These are phyloP conservation scores for Melaleuca quinquenervia DNA, from an alignment of 345 rosid genomes.

Conservation along the genomic window DNA sequence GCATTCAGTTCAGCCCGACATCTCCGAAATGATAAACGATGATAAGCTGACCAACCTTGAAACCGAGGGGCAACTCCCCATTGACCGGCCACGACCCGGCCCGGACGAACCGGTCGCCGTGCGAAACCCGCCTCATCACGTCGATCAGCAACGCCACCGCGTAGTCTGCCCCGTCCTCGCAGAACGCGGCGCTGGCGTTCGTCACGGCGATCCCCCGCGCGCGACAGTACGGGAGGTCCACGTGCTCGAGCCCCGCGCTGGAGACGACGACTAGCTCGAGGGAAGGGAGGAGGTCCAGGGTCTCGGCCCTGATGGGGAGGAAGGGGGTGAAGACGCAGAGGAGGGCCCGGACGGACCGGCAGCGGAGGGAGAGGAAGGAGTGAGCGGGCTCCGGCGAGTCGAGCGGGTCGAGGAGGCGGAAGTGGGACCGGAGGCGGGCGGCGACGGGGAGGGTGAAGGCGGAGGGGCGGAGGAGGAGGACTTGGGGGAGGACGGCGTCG, in stretches of 20 bases:
- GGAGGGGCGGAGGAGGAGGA: conserved; percentile 19
- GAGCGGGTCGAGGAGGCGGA: conserved; percentile 18
- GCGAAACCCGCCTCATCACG: conserved; percentile 23
- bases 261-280: conserved; percentile 23
- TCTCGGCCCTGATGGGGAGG: conserved; percentile 11
- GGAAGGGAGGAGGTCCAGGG: conserved; percentile 17
- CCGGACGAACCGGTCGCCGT: conserved; percentile 18
- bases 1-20: background rate
- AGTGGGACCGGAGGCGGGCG: background rate
- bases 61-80: conserved; percentile 10
- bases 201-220: conserved; percentile 23
- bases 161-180: conserved; percentile 30
- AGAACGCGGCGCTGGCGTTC: conserved; percentile 23
- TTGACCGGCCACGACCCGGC: conserved; percentile 10
- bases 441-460: background rate
- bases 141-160: conserved; percentile 28
- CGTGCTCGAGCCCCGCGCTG: conserved; percentile 27
- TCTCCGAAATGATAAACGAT: background rate
- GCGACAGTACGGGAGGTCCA: conserved; percentile 33
- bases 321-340: conserved; percentile 10
- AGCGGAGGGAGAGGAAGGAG: conserved; percentile 8
- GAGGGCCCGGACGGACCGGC: conserved; percentile 15
- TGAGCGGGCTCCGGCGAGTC: conserved; percentile 1
- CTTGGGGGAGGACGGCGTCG: background rate
- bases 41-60: conserved; percentile 15